Conservation (phyloP, 148 eudicot genomes). For the Linanthus parryae region DNA sequence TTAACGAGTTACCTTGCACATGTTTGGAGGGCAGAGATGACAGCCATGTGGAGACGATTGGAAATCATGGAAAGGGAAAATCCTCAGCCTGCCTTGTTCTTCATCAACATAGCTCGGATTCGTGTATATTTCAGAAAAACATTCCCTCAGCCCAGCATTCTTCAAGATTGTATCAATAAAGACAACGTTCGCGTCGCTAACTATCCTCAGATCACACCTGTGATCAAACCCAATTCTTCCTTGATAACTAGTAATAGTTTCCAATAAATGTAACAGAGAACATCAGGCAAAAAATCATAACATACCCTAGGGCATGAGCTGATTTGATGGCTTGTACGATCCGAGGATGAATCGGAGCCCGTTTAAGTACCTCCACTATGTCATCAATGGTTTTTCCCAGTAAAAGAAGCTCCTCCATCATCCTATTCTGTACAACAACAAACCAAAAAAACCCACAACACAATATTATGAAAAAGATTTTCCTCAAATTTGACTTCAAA, state of each 20-base stretch:
- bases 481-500: no score
- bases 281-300: neutral
- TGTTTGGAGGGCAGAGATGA: constrained; percentile 78
- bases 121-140: constrained; percentile 66
- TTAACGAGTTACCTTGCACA: constrained; percentile 70
- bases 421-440: constrained; percentile 36
- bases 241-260: no score
- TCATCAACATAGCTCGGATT: constrained; percentile 63
- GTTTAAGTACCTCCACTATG: constrained; percentile 38
- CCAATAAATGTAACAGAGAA: no score
- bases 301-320: constrained; percentile 78
- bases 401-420: constrained; percentile 67
- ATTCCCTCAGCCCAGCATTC: constrained; percentile 50
- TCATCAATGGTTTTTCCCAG: constrained; percentile 55
- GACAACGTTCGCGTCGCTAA: constrained; percentile 81
- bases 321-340: constrained; percentile 55
- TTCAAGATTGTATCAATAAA: constrained; percentile 66
- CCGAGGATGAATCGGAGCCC: constrained; percentile 62
- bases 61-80: constrained; percentile 59
- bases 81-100: constrained; percentile 60
- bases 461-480: no score
- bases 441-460: neutral
- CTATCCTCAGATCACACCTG: constrained; percentile 82
- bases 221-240: no score
- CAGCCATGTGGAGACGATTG: constrained; percentile 48